Percentiles rank a stretch among this genome's conserved stretches.
These are phyloP conservation scores for Apiotrichum gracile DNA, from an alignment of 1,284 basidiomycete species.

Conservation along the genomic window DNA sequence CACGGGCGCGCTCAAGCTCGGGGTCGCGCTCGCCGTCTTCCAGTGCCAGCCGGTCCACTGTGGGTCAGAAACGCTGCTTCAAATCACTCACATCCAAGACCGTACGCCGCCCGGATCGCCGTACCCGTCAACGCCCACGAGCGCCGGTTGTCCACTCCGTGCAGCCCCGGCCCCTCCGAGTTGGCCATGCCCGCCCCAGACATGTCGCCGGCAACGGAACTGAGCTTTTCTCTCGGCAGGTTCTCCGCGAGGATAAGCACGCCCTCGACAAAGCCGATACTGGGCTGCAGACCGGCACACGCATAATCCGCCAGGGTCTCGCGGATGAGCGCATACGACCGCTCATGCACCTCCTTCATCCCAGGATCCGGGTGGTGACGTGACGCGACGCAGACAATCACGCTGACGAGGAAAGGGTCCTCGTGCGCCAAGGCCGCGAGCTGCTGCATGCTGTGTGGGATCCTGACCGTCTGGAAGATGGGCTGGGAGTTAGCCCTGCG, in stretches of 20 bases:
- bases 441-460: slow-evolving; percentile 39
- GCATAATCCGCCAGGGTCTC: slow-evolving; percentile 41
- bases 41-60: slow-evolving; percentile 40
- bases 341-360: slow-evolving; percentile 34
- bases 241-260: slow-evolving; percentile 46
- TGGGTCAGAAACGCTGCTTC: neutral
- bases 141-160: slow-evolving; percentile 45
- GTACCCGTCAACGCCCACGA: slow-evolving; percentile 48
- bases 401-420: slow-evolving; percentile 45
- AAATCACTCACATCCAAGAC: slow-evolving; percentile 37
- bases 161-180: slow-evolving; percentile 27
- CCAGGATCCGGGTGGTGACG: slow-evolving; percentile 33
- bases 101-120: slow-evolving; percentile 44
- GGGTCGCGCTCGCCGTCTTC: slow-evolving; percentile 35
- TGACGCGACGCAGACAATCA: slow-evolving; percentile 44
- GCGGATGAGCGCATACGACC: slow-evolving; percentile 34
- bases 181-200: slow-evolving; percentile 10
- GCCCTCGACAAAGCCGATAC: slow-evolving; percentile 48
- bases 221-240: slow-evolving; percentile 26
- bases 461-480: slow-evolving; percentile 43
- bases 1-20: slow-evolving; percentile 42
- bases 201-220: slow-evolving; percentile 11
- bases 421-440: slow-evolving; percentile 36
- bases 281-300: slow-evolving; percentile 40
- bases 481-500: slow-evolving; percentile 24